A percentile compares a stretch with the other conserved stretches of the same genome.
Conservation (phyloP, 768 basidiomycete species). For the Trametes punicea region DNA sequence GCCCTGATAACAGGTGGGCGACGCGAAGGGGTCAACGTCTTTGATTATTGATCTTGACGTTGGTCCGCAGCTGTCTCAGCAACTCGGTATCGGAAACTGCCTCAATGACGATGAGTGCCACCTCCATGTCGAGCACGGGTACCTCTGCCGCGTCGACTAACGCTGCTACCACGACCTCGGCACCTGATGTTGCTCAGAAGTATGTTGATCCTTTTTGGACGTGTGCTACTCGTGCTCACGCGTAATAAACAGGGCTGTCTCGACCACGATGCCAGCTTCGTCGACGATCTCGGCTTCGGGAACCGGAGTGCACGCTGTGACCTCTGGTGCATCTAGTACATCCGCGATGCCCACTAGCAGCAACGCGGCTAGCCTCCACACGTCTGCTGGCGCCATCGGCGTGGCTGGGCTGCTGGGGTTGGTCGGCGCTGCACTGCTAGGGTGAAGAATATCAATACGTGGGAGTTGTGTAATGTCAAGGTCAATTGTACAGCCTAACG, state of each 20-base stretch:
- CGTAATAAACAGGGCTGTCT: neutral
- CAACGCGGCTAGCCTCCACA: slow-evolving; percentile 32
- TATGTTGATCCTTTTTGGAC: neutral
- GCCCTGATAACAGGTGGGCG: slow-evolving; percentile 22
- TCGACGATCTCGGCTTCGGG: slow-evolving; percentile 20
- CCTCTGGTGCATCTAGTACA: slow-evolving; percentile 6
- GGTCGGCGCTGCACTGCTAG: slow-evolving; percentile 46
- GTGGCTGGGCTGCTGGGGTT: slow-evolving; percentile 50
- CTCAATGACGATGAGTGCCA: neutral
- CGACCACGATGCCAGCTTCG: slow-evolving; percentile 2
- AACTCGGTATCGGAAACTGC: slow-evolving; percentile 18
- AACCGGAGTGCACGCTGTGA: slow-evolving; percentile 4
- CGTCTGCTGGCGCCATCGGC: slow-evolving; percentile 35
- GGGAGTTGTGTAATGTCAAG: neutral
- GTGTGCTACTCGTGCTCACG: neutral
- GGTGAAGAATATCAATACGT: neutral
- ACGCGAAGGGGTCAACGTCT: neutral
- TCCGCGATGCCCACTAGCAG: slow-evolving; percentile 27
- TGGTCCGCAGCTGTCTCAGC: slow-evolving; percentile 27
- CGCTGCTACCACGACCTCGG: neutral
- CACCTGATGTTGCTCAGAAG: neutral
- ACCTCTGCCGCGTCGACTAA: slow-evolving; percentile 6
- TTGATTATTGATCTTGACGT: neutral
- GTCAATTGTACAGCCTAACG: slow-evolving; percentile 4
- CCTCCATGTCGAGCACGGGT: neutral